Base-by-base conservation (phyloP, 2,329 filamentous ascomycete genomes). In the Paecilomyces formosus region DNA sequence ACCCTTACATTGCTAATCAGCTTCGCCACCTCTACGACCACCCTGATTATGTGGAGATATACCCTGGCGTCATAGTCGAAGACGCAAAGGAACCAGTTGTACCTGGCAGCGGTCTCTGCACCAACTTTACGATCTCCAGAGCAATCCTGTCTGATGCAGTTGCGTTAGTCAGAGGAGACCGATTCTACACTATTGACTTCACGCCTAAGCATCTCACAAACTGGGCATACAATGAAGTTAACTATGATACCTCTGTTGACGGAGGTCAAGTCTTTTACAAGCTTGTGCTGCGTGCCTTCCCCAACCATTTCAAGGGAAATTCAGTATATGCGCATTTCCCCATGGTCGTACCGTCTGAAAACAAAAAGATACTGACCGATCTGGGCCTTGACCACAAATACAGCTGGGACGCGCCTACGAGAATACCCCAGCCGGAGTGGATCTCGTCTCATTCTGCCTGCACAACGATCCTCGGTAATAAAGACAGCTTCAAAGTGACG, bases 61-160 rank as follows among this genome's bases (percentile, higher is more conserved):
- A 85, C 62, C 83, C 83, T 1, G 83, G 83, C 12, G 65, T 85
- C 6, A 78, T 84, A 64, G 75, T 81, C 8, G 83, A 86, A 67
- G 77, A 79, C 57, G 76, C 82, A 13, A 85, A 85, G 64, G 77
- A 79, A 3, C 64, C 81, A 0, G 78, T 82, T 66, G 63, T 66
- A 1, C 76, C 78, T 2, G 78, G 79, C 21, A 79, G 75, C 56
- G 79, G 79, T 1, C 66, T 82, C 2, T 83, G 78, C 62, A 74
- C 78, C 2, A 82, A 82, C 58, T 76, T 68, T 55, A 78, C 76
- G 0, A 73, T 75, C 13, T 74, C 75, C 1, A 64, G 72, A 59
- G 76, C 74, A 4, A 73, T 80, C 58, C 71, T 80, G 8, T 76
- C 76, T 1, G 78, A 80, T 65, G 78, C 78, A 3, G 74, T 79